Percentiles rank a stretch among this genome's conserved stretches.
These are phyloP conservation scores for Wickerhamiella shivajii DNA, from an alignment of 805 yeast species.

Conservation along the genomic window DNA sequence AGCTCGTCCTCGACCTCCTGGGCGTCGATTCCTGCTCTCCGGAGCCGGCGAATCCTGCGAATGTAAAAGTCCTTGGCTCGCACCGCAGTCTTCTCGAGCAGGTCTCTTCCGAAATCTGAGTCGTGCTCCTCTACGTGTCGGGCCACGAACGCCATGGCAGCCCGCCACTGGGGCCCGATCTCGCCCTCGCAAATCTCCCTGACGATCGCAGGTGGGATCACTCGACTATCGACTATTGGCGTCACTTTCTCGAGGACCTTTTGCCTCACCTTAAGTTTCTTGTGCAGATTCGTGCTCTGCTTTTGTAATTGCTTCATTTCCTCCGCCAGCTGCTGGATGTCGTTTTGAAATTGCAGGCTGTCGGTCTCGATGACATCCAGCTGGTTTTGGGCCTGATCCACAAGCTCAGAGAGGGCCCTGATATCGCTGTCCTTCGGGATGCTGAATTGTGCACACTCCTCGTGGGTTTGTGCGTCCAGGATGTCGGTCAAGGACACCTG, in stretches of 20 bases:
- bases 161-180: slow-evolving; percentile 45
- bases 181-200: slow-evolving; percentile 42
- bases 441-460: too few species aligned
- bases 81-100: slow-evolving; percentile 54
- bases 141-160: slow-evolving; percentile 18
- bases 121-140: slow-evolving; percentile 11
- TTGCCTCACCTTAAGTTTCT: slow-evolving; percentile 35
- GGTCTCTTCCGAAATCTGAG: slow-evolving; percentile 29
- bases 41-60: slow-evolving; percentile 45
- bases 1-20: slow-evolving; percentile 60
- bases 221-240: slow-evolving; percentile 61
- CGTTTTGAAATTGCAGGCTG: slow-evolving; percentile 41
- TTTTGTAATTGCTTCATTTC: slow-evolving; percentile 49
- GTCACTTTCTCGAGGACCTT: slow-evolving; percentile 39
- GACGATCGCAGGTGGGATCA: slow-evolving; percentile 61
- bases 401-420: too few species aligned
- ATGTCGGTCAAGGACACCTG: too few species aligned
- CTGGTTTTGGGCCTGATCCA: too few species aligned
- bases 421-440: too few species aligned
- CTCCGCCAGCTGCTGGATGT: slow-evolving; percentile 38
- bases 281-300: slow-evolving; percentile 36
- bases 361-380: too few species aligned
- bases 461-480: too few species aligned
- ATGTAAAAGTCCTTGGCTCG: slow-evolving; percentile 60
- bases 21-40: slow-evolving; percentile 53